phyloP scores from a whole-genome alignment of 257 asterid genomes.

The Lavandula angustifolia region DNA sequence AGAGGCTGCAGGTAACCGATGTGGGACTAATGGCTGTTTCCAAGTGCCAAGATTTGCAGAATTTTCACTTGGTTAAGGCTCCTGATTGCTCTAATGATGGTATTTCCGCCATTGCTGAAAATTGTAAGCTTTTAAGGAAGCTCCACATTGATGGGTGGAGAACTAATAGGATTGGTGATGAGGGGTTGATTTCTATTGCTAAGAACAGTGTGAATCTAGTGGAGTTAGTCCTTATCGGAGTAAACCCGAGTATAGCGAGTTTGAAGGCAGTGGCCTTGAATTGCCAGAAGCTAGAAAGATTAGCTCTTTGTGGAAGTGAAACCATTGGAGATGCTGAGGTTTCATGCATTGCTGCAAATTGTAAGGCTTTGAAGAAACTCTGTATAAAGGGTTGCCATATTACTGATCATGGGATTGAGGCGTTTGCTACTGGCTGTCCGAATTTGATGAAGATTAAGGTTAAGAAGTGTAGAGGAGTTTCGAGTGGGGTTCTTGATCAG shows the following conservation, averaged over 20 bases:
- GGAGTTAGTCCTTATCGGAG: conserved; percentile 81
- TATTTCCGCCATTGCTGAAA: conserved; percentile 63
- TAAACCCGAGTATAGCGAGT: conserved; percentile 66
- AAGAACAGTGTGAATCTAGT: conserved; percentile 62
- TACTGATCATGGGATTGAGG: conserved; percentile 72
- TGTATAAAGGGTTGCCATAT: conserved; percentile 82
- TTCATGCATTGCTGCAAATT: conserved; percentile 64
- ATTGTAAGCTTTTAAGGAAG: conserved; percentile 79
- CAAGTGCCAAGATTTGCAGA: conserved; percentile 59
- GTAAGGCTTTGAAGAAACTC: conserved; percentile 72
- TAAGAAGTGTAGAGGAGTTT: conserved; percentile 77
- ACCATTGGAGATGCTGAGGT: conserved; percentile 80
- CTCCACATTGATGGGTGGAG: conserved; percentile 94
- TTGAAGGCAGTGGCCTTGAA: conserved; percentile 63
- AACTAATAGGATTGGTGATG: conserved; percentile 81
- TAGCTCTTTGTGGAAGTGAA: conserved; percentile 94
- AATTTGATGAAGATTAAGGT: conserved; percentile 86
- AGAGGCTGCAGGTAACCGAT: conserved; percentile 81
- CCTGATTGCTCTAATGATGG: conserved; percentile 77
- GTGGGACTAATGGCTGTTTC: conserved; percentile 62
- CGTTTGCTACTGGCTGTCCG: conserved; percentile 84
- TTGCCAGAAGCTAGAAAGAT: conserved; percentile 74
- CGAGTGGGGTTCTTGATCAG: conserved; percentile 60
- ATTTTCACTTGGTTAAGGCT: conserved; percentile 69
- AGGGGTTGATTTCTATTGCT: conserved; percentile 66